Evolutionary conservation across 164 flowering plant genomes (phyloP).

Genomic region (Aristolochia fimbriata): DNA sequence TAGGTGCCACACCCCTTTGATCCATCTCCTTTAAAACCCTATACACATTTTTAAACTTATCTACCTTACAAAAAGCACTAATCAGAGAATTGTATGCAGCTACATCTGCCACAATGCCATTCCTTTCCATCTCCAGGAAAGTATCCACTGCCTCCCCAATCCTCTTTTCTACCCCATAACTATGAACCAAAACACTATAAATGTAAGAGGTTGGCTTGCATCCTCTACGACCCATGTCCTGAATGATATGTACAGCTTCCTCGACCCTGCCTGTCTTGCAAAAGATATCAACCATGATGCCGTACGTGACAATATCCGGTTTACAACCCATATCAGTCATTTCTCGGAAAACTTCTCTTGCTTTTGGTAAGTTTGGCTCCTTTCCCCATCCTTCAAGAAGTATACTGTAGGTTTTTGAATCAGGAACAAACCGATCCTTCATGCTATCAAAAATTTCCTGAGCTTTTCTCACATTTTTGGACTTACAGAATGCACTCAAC

Average conservation of each 20-base stretch:
- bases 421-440: slow-evolving; percentile 53
- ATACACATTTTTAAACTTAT: slow-evolving; percentile 47
- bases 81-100: slow-evolving; percentile 73
- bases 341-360: slow-evolving; percentile 60
- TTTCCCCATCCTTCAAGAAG: slow-evolving; percentile 86
- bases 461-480: slow-evolving; percentile 82
- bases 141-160: slow-evolving; percentile 74
- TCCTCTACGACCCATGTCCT: slow-evolving; percentile 41
- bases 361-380: slow-evolving; percentile 70
- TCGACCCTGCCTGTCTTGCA: slow-evolving; percentile 79
- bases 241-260: slow-evolving; percentile 54
- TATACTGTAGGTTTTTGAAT: slow-evolving; percentile 77
- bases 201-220: slow-evolving; percentile 71
- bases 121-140: slow-evolving; percentile 76
- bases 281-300: slow-evolving; percentile 85
- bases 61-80: slow-evolving; percentile 77
- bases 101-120: slow-evolving; percentile 62
- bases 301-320: slow-evolving; percentile 87
- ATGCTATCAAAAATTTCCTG: slow-evolving; percentile 73
- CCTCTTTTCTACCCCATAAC: slow-evolving; percentile 66
- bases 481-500: slow-evolving; percentile 73
- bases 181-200: slow-evolving; percentile 72
- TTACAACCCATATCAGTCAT: slow-evolving; percentile 55
- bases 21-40: slow-evolving; percentile 76
- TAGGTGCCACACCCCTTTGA: slow-evolving; percentile 44